Evolutionary conservation across 2,329 filamentous ascomycete genomes (phyloP).

Genomic region (Hypomyces perniciosus): DNA sequence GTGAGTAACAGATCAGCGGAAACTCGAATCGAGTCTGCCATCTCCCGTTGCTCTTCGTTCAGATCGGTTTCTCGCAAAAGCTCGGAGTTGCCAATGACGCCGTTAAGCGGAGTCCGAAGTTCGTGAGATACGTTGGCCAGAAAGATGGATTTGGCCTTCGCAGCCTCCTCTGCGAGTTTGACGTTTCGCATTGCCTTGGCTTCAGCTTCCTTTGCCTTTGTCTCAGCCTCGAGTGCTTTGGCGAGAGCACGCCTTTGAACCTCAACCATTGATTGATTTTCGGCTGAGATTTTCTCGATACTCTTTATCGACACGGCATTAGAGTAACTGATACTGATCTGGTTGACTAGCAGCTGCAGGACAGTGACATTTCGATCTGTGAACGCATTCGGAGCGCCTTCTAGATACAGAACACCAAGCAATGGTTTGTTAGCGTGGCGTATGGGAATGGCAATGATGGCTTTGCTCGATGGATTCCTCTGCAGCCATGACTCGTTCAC

Average conservation of each 20-base stretch:
- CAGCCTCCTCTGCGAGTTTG: slow-evolving; percentile 75
- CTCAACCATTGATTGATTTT: slow-evolving; percentile 71
- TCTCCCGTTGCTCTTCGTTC: slow-evolving; percentile 72
- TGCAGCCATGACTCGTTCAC: slow-evolving; percentile 64
- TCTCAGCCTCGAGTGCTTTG: slow-evolving; percentile 66
- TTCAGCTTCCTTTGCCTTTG: slow-evolving; percentile 71
- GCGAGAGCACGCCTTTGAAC: slow-evolving; percentile 68
- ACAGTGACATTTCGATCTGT: slow-evolving; percentile 67
- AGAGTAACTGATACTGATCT: slow-evolving; percentile 67
- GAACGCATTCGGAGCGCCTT: slow-evolving; percentile 68
- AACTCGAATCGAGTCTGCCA: slow-evolving; percentile 79
- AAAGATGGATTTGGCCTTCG: slow-evolving; percentile 78
- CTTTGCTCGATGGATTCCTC: slow-evolving; percentile 62
- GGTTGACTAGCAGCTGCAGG: slow-evolving; percentile 66
- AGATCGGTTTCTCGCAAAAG: slow-evolving; percentile 70
- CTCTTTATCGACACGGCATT: slow-evolving; percentile 63
- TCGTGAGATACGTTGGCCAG: slow-evolving; percentile 76
- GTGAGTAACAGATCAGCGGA: slow-evolving; percentile 83
- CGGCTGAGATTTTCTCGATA: slow-evolving; percentile 69
- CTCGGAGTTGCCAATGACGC: slow-evolving; percentile 84
- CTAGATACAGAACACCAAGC: slow-evolving; percentile 69
- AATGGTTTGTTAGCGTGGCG: slow-evolving; percentile 64
- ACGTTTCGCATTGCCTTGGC: slow-evolving; percentile 72
- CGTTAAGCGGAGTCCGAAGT: slow-evolving; percentile 75
- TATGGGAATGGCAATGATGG: slow-evolving; percentile 76